Base-by-base conservation (phyloP, 2,329 filamentous ascomycete species). In the Diaporthe sp. region DNA sequence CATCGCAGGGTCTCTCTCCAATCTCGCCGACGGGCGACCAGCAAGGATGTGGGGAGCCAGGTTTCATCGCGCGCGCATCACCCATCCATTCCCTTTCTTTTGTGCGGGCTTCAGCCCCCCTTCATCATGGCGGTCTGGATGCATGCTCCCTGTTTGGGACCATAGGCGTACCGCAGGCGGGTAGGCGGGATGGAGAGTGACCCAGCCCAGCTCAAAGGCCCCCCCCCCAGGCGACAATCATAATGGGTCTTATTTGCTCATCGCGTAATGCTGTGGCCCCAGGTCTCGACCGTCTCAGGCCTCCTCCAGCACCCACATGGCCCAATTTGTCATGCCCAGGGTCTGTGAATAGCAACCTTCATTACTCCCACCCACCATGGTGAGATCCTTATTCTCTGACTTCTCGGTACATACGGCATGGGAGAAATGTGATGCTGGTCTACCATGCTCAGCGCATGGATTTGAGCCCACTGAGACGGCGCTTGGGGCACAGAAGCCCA, bases 31-130 rank as follows among this genome's bases (percentile, higher is more conserved):
- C 17, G 63, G 30, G 13, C 30, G 44, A 51, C 27, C 22, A 37
- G 63, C 22, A 66, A 66, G 63, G 63, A 27, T 66, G 63, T 66
- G 63, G 63, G 44, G 30, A 37, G 44, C 22, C 30, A 66, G 63
- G 63, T 66, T 66, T 66, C 63, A 66, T 66, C 63, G 44, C 63
- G 22, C 63, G 44, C 63, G 44, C 63, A 66, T 66, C 63, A 66
- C 63, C 63, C 63, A 51, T 66, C 63, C 63, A 66, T 66, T 66
- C 44, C n/a, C 63, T 37, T 66, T 50, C 17, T 51, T 51, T 51
- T 51, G 63, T 27, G 30, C 44, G 19, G 59, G 39, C 59, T 65
- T 65, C 59, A 47, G 59, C 25, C 22, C 63, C 63, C 63, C 42
- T 25, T 66, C 27, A 50, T 39, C 63, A 66, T 12, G 63, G 63